Conservation (phyloP, 2,329 filamentous ascomycete genomes). For the Fusarium sp. region DNA sequence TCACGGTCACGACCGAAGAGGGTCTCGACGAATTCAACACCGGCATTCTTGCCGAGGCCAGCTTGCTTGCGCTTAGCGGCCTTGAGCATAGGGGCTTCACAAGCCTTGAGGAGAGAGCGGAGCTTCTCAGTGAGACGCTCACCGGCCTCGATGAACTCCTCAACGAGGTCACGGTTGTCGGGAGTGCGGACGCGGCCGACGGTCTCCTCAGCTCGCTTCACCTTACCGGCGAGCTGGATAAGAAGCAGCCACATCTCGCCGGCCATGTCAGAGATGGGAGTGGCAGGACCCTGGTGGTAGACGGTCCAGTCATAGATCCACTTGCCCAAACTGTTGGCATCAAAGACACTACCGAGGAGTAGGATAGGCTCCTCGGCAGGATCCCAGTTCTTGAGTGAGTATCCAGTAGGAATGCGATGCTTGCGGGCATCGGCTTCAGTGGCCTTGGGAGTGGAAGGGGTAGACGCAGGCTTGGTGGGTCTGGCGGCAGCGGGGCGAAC, state of each 20-base stretch:
- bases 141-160: slow-evolving; percentile 91
- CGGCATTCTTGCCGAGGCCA: slow-evolving; percentile 86
- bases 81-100: slow-evolving; percentile 95
- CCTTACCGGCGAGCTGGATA: slow-evolving; percentile 92
- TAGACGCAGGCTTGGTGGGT: slow-evolving; percentile 43
- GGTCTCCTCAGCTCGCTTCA: slow-evolving; percentile 88
- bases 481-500: slow-evolving; percentile 57
- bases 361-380: slow-evolving; percentile 93
- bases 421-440: slow-evolving; percentile 70
- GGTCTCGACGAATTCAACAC: slow-evolving; percentile 94
- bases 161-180: slow-evolving; percentile 83
- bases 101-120: slow-evolving; percentile 86
- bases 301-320: slow-evolving; percentile 99
- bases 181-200: slow-evolving; percentile 76
- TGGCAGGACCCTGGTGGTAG: slow-evolving; percentile 83
- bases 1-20: slow-evolving; percentile 94
- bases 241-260: slow-evolving; percentile 95
- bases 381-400: slow-evolving; percentile 98
- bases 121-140: slow-evolving; percentile 89
- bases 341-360: slow-evolving; percentile 93
- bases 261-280: slow-evolving; percentile 88
- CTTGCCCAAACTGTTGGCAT: slow-evolving; percentile 96
- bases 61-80: slow-evolving; percentile 78
- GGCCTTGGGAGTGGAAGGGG: slow-evolving; percentile 59
- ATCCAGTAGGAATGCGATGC: slow-evolving; percentile 86